phyloP scores from a whole-genome alignment of 345 rosid species.

The Erucastrum elatum region DNA sequence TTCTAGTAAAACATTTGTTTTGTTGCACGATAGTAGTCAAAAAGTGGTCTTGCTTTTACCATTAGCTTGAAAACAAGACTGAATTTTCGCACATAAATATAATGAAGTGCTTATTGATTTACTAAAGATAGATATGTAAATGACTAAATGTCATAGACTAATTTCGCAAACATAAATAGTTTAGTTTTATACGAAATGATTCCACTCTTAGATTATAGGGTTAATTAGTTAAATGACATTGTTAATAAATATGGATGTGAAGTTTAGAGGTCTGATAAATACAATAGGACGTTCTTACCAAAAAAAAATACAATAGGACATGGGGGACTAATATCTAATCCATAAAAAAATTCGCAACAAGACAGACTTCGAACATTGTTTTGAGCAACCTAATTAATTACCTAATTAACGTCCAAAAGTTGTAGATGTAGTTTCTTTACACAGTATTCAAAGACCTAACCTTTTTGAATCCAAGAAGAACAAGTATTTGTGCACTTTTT shows the following conservation, averaged over 20 bases:
- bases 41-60: slow-evolving; percentile 39
- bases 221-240: too few species aligned
- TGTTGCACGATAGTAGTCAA: slow-evolving; percentile 21
- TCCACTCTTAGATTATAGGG: too few species aligned
- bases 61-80: slow-evolving; percentile 20
- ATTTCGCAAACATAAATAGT: neutral
- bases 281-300: too few species aligned
- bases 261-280: too few species aligned
- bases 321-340: slow-evolving; percentile 3
- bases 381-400: slow-evolving; percentile 37
- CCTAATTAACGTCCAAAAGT: slow-evolving; percentile 44
- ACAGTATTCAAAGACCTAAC: slow-evolving; percentile 44
- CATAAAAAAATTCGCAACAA: slow-evolving; percentile 24
- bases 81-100: neutral
- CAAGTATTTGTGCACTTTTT: slow-evolving; percentile 37
- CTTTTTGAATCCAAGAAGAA: slow-evolving; percentile 40
- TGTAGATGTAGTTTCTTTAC: slow-evolving; percentile 37
- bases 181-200: neutral
- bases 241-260: too few species aligned
- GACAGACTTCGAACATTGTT: slow-evolving; percentile 41
- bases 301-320: too few species aligned
- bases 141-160: neutral
- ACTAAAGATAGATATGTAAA: neutral
- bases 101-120: neutral
- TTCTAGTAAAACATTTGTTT: slow-evolving; percentile 32